phyloP scores from a whole-genome alignment of 148 eudicot species.

The Rhododendron williamsianum region DNA sequence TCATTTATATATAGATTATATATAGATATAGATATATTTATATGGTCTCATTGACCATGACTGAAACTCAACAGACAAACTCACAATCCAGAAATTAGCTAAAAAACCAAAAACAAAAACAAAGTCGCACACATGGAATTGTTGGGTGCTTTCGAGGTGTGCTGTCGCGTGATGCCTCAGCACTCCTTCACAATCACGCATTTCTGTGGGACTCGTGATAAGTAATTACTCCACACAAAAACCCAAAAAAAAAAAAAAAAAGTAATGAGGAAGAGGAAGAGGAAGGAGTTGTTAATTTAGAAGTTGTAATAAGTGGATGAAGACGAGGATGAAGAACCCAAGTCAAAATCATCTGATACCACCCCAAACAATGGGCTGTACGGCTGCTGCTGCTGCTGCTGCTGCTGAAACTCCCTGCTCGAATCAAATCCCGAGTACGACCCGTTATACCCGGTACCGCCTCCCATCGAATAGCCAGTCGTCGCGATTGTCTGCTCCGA shows the following conservation, averaged over 20 bases:
- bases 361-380: background rate
- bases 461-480: background rate
- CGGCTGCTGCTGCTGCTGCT: background rate
- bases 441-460: background rate
- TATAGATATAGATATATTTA: background rate
- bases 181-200: background rate
- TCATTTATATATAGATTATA: background rate
- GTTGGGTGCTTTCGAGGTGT: background rate
- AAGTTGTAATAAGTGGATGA: slow-evolving; percentile 5
- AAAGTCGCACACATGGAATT: background rate
- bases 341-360: slow-evolving; percentile 3
- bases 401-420: background rate
- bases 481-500: background rate
- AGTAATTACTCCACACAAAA: background rate
- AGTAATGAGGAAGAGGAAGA: background rate
- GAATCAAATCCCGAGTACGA: background rate
- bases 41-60: background rate
- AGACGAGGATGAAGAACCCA: slow-evolving; percentile 10
- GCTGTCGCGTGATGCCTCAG: background rate
- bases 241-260: background rate
- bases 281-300: background rate
- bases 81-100: background rate
- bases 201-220: background rate
- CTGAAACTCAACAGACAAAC: background rate
- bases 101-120: background rate